Evolutionary conservation across 306 rosid genomes (phyloP).

Genomic region (Dryas octopetala): DNA sequence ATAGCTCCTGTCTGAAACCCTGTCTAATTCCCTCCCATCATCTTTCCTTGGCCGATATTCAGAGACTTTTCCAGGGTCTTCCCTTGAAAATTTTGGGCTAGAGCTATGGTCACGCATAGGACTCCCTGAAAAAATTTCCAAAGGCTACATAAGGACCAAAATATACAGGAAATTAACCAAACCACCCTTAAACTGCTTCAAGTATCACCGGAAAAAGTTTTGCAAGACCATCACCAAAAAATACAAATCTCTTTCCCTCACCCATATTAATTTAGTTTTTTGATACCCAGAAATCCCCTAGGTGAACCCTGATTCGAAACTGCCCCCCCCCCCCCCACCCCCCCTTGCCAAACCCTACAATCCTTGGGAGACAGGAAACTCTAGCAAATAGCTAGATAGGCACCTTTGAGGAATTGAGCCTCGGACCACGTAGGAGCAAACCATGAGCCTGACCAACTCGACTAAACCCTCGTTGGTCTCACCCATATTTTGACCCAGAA

Average conservation of each 20-base stretch:
- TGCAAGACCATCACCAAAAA: not conserved
- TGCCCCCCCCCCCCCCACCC: too few species aligned
- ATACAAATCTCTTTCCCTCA: not conserved
- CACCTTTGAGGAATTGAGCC: too few species aligned
- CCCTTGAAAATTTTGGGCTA: conserved; percentile 52
- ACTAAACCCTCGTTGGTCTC: too few species aligned
- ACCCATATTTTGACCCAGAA: not conserved
- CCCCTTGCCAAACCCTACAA: too few species aligned
- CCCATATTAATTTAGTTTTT: too few species aligned
- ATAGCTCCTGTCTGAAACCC: conserved; percentile 48
- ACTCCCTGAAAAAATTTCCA: conserved; percentile 48
- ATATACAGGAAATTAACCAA: not conserved
- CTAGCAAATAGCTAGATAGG: too few species aligned
- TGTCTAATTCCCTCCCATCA: conserved; percentile 53
- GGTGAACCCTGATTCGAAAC: too few species aligned
- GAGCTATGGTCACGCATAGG: conserved; percentile 48
- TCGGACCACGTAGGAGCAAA: too few species aligned
- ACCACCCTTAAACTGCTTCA: not conserved
- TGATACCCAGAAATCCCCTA: too few species aligned
- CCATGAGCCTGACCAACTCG: too few species aligned
- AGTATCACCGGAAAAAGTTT: not conserved
- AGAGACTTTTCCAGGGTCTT: conserved; percentile 43
- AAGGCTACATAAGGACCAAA: conserved; percentile 24
- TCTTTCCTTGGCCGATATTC: conserved; percentile 53
- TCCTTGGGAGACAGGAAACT: too few species aligned